phyloP scores from a whole-genome alignment of 2,329 filamentous ascomycete genomes.

The Talaromyces sp. region DNA sequence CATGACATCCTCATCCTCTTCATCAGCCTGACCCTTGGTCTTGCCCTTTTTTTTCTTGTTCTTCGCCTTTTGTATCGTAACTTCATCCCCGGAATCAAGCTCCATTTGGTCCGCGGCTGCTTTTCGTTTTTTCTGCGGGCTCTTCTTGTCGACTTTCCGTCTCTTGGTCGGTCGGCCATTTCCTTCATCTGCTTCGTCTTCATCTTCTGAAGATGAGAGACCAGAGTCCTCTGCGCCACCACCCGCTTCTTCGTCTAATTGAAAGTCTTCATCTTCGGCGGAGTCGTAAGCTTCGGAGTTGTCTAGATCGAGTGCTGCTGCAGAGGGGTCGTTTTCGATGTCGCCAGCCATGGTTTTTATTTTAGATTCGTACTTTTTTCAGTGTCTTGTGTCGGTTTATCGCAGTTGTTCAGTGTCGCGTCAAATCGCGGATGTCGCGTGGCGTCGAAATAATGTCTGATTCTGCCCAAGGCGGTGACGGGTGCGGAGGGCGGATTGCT shows the following conservation, averaged over 20 bases:
- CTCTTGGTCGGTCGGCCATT: slow-evolving; percentile 28
- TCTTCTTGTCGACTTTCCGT: slow-evolving; percentile 30
- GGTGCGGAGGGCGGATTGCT: not conserved
- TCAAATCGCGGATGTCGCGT: not conserved
- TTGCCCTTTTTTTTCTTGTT: slow-evolving; percentile 31
- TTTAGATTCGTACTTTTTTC: too few species aligned
- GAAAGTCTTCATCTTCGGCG: slow-evolving; percentile 44
- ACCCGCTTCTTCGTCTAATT: slow-evolving; percentile 21
- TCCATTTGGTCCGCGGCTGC: slow-evolving; percentile 26
- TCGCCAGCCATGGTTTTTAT: slow-evolving; percentile 3
- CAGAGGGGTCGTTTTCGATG: not conserved
- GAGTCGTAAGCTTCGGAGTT: slow-evolving; percentile 32
- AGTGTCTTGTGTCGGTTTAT: too few species aligned
- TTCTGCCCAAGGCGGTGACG: slow-evolving; percentile 11
- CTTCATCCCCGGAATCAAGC: slow-evolving; percentile 52
- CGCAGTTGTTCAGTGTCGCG: not conserved
- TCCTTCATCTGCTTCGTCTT: slow-evolving; percentile 20
- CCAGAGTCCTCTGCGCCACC: slow-evolving; percentile 26
- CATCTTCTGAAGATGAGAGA: slow-evolving; percentile 24
- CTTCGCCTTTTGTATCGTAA: slow-evolving; percentile 46
- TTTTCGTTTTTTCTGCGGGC: slow-evolving; percentile 18
- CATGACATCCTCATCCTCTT: slow-evolving; percentile 32
- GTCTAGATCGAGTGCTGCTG: slow-evolving; percentile 18
- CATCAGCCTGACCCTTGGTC: slow-evolving; percentile 21
- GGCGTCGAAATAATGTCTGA: not conserved